Evolutionary conservation across 768 basidiomycete genomes (phyloP), one percentile per base, ranked within the genome.

Genomic region (Rubroboletus pulcherrimus): DNA sequence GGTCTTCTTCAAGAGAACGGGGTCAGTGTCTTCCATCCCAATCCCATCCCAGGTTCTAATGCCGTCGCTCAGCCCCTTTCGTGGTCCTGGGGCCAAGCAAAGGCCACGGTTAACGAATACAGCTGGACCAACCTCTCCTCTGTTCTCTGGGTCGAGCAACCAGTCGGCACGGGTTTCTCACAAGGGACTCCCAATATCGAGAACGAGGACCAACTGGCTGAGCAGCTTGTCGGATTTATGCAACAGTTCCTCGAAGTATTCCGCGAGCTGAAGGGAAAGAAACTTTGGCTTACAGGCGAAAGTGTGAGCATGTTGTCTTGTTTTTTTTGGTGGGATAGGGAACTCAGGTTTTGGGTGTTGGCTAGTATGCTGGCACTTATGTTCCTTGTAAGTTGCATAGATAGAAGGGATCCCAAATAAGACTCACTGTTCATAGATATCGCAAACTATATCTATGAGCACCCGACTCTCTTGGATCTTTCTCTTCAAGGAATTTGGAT

Each of bases 71-170:
- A 89, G 87, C 89, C 89, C 1, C 75, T 91, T 68, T 77, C 74
- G 41, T 89, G 87, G 87, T 68, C 78, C 7, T 74, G 61, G 42
- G 89, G 89, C 1, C 80, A 81, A 62, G 87, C 86, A 2, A 77
- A 77, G 52, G 83, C 87, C 4, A 86, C 79, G 1, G 74, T 67
- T 6, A 91, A 89, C 51, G 77, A 85, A 59, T 79, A 77, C 61
- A 87, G 86, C 67, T 91, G 89, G 89, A 90, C 89, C 0, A 91
- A 90, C 63, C 75, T 91, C 8, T 87, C 87, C 2, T 88, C 84
- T 52, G 70, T 89, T 7, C 71, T 90, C 17, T 91, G 80, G 76
- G 81, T 91, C 11, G 89, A 91, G 59, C 89, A 90, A 59, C 89
- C 89, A 4, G 83, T 91, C 31, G 89, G 89, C 5, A 90, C 88